Conservation (phyloP, 108 stramenopile species). For the Nannochloropsis oceanica region DNA sequence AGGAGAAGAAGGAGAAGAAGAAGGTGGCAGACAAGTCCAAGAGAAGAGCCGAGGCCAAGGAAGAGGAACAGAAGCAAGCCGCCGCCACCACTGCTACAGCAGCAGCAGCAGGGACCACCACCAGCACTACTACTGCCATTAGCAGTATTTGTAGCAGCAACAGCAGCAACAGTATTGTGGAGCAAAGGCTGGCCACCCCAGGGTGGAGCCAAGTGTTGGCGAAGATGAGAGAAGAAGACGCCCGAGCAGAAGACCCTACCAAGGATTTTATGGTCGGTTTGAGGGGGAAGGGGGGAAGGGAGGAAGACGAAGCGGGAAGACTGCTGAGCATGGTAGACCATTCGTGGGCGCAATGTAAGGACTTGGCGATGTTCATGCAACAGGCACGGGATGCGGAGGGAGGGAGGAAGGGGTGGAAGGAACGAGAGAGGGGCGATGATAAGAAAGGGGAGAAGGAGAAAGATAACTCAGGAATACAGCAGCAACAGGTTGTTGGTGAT, state of each 20-base stretch:
- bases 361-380: not conserved
- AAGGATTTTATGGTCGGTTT: too few relatives aligned
- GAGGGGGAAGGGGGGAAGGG: not conserved
- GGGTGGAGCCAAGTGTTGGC: not conserved
- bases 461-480: too few relatives aligned
- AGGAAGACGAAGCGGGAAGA: too few relatives aligned
- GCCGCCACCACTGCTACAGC: too few relatives aligned
- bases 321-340: too few relatives aligned
- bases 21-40: not conserved
- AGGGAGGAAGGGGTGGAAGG: not conserved
- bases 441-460: not conserved
- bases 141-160: too few relatives aligned
- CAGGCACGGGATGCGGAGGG: not conserved
- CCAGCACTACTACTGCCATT: not conserved
- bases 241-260: not conserved
- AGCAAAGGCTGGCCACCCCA: not conserved
- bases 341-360: not conserved
- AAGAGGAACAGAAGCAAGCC: too few relatives aligned
- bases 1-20: not conserved
- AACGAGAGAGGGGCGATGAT: not conserved
- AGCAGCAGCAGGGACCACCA: not conserved
- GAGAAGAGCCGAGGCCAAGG: too few relatives aligned
- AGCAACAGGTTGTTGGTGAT: too few relatives aligned
- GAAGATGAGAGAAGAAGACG: not conserved
- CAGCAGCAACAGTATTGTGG: not conserved